These are phyloP conservation scores for Boletus eberwhitei DNA, from an alignment of 768 basidiomycete genomes.

Conservation along the genomic window DNA sequence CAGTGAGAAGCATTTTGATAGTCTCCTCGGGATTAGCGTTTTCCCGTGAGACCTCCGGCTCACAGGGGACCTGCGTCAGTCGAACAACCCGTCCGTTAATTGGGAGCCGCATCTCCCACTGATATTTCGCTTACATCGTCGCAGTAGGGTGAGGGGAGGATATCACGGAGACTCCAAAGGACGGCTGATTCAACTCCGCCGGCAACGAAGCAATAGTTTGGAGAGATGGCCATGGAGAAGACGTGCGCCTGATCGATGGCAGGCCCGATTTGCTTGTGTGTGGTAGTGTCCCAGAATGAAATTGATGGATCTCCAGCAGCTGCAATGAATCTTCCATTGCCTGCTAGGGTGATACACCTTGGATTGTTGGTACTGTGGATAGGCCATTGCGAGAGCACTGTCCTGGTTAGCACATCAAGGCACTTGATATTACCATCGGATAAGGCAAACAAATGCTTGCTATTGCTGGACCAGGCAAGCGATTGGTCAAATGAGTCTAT, in stretches of 20 bases:
- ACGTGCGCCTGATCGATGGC: background rate
- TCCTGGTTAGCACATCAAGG: background rate
- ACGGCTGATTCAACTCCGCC: background rate
- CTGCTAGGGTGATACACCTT: background rate
- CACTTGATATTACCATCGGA: background rate
- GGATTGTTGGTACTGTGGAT: background rate
- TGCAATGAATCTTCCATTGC: slow-evolving; percentile 10
- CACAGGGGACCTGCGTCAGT: background rate
- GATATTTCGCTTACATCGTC: background rate
- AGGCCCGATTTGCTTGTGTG: slow-evolving; percentile 1
- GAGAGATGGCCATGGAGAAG: slow-evolving; percentile 7
- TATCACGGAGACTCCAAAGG: slow-evolving; percentile 2
- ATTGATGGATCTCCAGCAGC: background rate
- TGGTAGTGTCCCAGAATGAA: slow-evolving; percentile 14
- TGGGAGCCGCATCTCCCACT: too few relatives aligned
- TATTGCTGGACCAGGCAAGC: slow-evolving; percentile 3
- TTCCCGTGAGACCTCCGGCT: background rate
- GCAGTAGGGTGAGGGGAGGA: background rate
- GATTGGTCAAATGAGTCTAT: slow-evolving; percentile 2
- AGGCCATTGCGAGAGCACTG: background rate
- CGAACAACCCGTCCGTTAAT: background rate
- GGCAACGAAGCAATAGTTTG: slow-evolving; percentile 1
- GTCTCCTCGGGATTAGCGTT: background rate
- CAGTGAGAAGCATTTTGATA: background rate
- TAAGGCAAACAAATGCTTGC: slow-evolving; percentile 5